Base-by-base conservation (phyloP, 2,329 filamentous ascomycete genomes). In the Cordyceps javanica region DNA sequence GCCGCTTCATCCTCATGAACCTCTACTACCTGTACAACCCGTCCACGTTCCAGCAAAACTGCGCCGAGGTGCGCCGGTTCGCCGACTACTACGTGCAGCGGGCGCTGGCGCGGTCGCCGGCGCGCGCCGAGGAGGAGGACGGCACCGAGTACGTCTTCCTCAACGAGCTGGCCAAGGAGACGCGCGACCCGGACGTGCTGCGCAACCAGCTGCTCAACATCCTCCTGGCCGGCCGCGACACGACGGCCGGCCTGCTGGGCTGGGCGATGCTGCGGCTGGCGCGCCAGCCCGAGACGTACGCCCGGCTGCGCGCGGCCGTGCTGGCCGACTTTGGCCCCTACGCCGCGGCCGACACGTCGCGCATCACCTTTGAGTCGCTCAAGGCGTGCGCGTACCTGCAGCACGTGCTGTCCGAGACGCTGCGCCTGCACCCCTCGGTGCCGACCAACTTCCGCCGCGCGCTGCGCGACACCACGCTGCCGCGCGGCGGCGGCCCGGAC, bases 351-450 rank as follows among this genome's bases (percentile, higher is more conserved):
- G 32, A 57, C 41, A 25, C 51, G 2, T 14, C 32, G 1, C 41
- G 45, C 6, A 57, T 62, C 26, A 61, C 60, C 1, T 63, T 62
- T 9, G 60, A 60, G 36, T 46, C 34, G 23, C 54, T 68, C 19
- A 65, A 64, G 50, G 57, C 51, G 26, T 64, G 65, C 61, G 55
- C 61, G 5, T 64, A 67, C 45, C 61, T 68, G 14, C 62, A 65
- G 26, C 58, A 64, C 32, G 60, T 64, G 39, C 59, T 68, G 34
- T 63, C 62, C 10, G 64, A 66, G 60, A 63, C 60, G 14, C 63
- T 74, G 5, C 69, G 73, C 2, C 61, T 75, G 6, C 71, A 70
- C 57, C 69, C 72, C 1, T 60, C 66, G 2, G 66, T 73, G 1
- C 71, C 72, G 2, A 48, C 67, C 8, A 75, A 73, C 60, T 64